Conservation (phyloP, 495 filamentous ascomycete species). For the Thermothielavioides terrestris region DNA sequence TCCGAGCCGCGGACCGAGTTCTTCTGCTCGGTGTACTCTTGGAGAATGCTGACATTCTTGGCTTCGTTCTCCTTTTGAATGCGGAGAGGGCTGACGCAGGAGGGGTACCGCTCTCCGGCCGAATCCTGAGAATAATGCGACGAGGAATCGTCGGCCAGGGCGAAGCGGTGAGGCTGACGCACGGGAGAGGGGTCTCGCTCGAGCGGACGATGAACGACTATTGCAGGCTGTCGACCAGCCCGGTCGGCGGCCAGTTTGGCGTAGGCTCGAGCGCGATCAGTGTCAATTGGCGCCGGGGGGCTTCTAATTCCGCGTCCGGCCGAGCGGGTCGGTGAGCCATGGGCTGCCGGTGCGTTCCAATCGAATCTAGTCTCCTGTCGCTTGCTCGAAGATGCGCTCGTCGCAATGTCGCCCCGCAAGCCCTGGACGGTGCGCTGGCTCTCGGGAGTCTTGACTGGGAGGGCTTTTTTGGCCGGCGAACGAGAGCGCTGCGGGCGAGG, state of each 20-base stretch:
- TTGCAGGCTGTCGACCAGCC: not conserved
- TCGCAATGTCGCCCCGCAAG: not conserved
- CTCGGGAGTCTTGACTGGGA: slow-evolving; percentile 1
- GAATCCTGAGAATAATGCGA: slow-evolving; percentile 23
- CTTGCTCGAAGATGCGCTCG: slow-evolving; percentile 6
- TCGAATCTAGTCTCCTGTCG: not conserved
- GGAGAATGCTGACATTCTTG: slow-evolving; percentile 16
- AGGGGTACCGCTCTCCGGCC: not conserved
- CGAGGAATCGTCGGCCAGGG: slow-evolving; percentile 5
- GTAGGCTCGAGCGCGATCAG: slow-evolving; percentile 9
- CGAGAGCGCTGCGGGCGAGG: slow-evolving; percentile 13
- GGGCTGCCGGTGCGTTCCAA: not conserved
- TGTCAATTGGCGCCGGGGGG: slow-evolving; percentile 10
- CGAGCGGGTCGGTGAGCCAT: not conserved
- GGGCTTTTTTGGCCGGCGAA: slow-evolving; percentile 22
- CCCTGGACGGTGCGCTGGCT: slow-evolving; percentile 1
- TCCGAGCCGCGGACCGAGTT: slow-evolving; percentile 1
- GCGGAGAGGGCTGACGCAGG: slow-evolving; percentile 20
- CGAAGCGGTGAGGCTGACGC: not conserved
- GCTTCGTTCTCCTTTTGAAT: slow-evolving; percentile 13
- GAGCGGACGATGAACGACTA: slow-evolving; percentile 1
- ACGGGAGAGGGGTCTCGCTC: not conserved
- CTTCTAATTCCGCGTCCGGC: not conserved
- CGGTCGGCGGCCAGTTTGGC: not conserved
- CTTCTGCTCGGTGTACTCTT: slow-evolving; percentile 15